Evolutionary conservation across 768 basidiomycete genomes (phyloP).

Genomic region (Ramaria sp.): DNA sequence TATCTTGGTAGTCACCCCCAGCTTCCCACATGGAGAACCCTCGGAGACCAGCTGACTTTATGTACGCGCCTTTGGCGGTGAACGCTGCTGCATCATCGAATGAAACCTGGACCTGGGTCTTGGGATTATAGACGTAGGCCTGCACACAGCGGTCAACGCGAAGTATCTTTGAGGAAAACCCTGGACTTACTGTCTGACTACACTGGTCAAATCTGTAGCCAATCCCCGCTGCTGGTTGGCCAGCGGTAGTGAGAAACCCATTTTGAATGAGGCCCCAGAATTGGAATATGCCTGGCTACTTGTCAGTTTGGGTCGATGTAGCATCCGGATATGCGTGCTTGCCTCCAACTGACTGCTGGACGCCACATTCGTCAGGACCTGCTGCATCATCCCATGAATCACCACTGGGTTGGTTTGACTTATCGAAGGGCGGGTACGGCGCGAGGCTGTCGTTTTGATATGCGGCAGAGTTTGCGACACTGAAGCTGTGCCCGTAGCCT

Average conservation of each 20-base stretch:
- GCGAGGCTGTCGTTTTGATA: slow-evolving; percentile 25
- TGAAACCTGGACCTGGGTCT: slow-evolving; percentile 44
- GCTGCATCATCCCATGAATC: slow-evolving; percentile 47
- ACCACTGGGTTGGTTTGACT: slow-evolving; percentile 31
- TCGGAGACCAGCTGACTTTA: slow-evolving; percentile 37
- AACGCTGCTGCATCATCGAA: slow-evolving; percentile 40
- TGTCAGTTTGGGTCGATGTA: neutral
- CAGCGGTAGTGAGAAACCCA: slow-evolving; percentile 40
- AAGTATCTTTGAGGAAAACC: slow-evolving; percentile 6
- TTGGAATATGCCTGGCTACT: slow-evolving; percentile 24
- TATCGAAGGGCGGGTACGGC: slow-evolving; percentile 43
- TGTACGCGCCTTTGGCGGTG: slow-evolving; percentile 49
- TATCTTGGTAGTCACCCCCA: slow-evolving; percentile 51
- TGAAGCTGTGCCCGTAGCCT: slow-evolving; percentile 72
- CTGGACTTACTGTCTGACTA: slow-evolving; percentile 54
- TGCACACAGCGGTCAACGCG: slow-evolving; percentile 18
- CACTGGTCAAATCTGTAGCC: slow-evolving; percentile 48
- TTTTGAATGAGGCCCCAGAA: slow-evolving; percentile 51
- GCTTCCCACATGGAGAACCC: slow-evolving; percentile 71
- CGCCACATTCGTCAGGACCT: slow-evolving; percentile 50
- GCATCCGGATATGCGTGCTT: slow-evolving; percentile 13
- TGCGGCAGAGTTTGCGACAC: slow-evolving; percentile 27
- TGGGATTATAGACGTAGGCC: slow-evolving; percentile 58
- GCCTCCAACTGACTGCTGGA: slow-evolving; percentile 37
- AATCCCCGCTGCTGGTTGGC: slow-evolving; percentile 38